Conservation (phyloP, 176 grass and related monocot genomes). For the Stipa capillata region DNA sequence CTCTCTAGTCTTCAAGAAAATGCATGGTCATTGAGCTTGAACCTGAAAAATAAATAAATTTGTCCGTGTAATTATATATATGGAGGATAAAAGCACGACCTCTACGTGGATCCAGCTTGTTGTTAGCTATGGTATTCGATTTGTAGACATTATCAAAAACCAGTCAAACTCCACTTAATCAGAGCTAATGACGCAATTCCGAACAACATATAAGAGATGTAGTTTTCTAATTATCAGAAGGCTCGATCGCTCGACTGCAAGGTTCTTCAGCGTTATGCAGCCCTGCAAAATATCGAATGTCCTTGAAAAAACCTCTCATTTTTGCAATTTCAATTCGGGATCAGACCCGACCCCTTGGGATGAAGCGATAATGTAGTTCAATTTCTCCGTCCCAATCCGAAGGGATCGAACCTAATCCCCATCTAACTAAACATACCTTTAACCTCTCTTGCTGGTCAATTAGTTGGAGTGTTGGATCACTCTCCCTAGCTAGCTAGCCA, state of each 20-base stretch:
- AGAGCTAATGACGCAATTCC: not conserved
- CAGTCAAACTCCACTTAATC: not conserved
- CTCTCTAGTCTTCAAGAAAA: slow-evolving; percentile 1
- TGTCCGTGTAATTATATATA: slow-evolving; percentile 7
- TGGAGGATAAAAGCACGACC: not conserved
- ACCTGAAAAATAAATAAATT: not conserved
- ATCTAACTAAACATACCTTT: no score
- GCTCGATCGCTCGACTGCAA: no score
- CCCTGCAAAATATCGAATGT: no score
- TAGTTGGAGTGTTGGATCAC: slow-evolving; percentile 3
- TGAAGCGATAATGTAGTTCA: no score
- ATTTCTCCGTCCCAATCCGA: no score
- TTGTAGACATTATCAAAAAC: not conserved
- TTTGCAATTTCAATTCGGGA: no score
- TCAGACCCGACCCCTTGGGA: no score
- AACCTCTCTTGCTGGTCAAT: slow-evolving; percentile 10
- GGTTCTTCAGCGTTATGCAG: no score
- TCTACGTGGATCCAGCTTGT: slow-evolving; percentile 41
- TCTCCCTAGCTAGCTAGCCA: not conserved
- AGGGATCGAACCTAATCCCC: no score
- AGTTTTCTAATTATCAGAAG: not conserved
- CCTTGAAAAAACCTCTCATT: no score
- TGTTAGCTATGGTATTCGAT: not conserved
- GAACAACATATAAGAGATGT: not conserved
- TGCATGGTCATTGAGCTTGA: not conserved